Evolutionary conservation across 805 yeast genomes (phyloP).

Genomic region (Yamadazyma tumulicola): DNA sequence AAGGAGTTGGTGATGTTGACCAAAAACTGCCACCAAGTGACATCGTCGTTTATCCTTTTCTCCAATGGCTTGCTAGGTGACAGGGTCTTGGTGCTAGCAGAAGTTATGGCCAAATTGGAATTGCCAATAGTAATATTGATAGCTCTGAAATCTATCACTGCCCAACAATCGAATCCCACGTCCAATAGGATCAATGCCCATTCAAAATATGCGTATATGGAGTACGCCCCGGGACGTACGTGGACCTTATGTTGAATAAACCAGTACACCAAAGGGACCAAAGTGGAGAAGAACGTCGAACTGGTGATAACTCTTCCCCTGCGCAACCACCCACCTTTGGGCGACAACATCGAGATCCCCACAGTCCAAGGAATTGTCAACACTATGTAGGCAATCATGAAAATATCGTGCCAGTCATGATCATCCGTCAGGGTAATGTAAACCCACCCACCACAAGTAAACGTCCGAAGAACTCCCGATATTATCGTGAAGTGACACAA

Average conservation of each 20-base stretch:
- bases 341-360: conserved; percentile 52
- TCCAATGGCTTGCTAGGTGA: conserved; percentile 1
- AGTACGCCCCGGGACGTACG: conserved; percentile 87
- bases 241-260: conserved; percentile 93
- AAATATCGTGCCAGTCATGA: conserved; percentile 92
- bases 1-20: conserved; percentile 60
- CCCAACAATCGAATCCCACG: conserved; percentile 78
- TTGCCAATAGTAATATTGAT: conserved; percentile 46
- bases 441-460: conserved; percentile 98
- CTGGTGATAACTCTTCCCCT: conserved; percentile 53
- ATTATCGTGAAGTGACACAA: conserved; percentile 22
- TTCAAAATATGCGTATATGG: conserved; percentile 90
- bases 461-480: conserved; percentile 80
- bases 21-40: conserved; percentile 32
- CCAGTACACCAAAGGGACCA: conserved; percentile 82
- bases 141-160: conserved; percentile 64
- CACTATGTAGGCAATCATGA: conserved; percentile 87
- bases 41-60: conserved; percentile 24
- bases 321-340: conserved; percentile 42
- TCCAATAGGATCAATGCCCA: conserved; percentile 88
- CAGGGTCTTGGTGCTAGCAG: conserved; percentile 1
- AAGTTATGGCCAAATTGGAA: conserved; percentile 1
- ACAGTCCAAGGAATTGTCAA: conserved; percentile 91
- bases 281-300: conserved; percentile 59
- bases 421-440: conserved; percentile 96